Evolutionary conservation across 139 green algal species (phyloP).

Genomic region (Mesostigma viride): DNA sequence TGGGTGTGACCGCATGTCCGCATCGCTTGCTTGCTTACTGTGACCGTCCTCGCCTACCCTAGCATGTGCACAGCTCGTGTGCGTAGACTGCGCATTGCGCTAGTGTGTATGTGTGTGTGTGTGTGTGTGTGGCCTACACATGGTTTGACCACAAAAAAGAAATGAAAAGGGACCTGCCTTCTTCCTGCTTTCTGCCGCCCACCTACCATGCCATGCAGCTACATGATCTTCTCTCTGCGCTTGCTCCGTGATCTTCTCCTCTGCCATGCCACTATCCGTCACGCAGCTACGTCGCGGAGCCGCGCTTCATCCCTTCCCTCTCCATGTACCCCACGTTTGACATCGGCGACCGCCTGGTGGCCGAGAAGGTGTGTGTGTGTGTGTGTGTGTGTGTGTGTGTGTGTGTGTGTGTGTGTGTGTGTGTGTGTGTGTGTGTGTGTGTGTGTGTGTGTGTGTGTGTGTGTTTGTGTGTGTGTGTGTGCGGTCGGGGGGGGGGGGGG

Average conservation of each 20-base stretch:
- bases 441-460: too few relatives aligned
- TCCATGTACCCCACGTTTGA: conserved; percentile 97
- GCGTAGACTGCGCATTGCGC: too few relatives aligned
- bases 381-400: not conserved
- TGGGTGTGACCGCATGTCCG: too few relatives aligned
- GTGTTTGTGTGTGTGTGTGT: too few relatives aligned
- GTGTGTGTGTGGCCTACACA: not conserved
- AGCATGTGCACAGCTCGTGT: too few relatives aligned
- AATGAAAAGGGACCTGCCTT: not conserved
- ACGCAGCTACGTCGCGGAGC: conserved; percentile 79
- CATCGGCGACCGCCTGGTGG: conserved; percentile 86
- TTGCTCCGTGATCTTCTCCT: not conserved
- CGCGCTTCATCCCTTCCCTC: conserved; percentile 92
- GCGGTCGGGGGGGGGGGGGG: too few relatives aligned
- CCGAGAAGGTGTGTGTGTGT: conserved; percentile 65
- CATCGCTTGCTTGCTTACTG: too few relatives aligned
- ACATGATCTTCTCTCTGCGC: not conserved
- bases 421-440: too few relatives aligned
- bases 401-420: not conserved
- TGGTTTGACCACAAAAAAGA: conserved; percentile 20
- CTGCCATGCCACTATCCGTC: not conserved
- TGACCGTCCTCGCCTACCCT: too few relatives aligned
- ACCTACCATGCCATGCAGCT: too few relatives aligned
- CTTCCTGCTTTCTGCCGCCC: too few relatives aligned
- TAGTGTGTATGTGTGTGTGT: not conserved